Evolutionary conservation across 441 rosid species (phyloP).

Genomic region (Pelargonium cotyledonis): DNA sequence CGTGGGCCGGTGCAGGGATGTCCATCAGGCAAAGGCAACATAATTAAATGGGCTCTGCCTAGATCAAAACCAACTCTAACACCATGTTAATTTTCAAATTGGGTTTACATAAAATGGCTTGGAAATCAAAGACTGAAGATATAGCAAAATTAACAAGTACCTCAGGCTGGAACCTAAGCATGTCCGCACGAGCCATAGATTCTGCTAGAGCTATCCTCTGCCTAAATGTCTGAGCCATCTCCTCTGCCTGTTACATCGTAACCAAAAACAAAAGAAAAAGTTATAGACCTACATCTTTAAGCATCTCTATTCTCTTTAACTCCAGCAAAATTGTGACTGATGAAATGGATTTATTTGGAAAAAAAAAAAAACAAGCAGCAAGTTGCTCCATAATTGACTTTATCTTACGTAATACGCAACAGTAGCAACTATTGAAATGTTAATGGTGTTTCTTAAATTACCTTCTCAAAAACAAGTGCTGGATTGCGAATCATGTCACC

Average conservation of each 20-base stretch:
- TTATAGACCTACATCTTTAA: neutral
- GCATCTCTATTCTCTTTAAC: neutral
- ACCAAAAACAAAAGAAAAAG: too few relatives aligned
- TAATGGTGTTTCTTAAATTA: constrained; percentile 18
- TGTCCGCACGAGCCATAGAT: constrained; percentile 98
- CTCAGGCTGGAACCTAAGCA: constrained; percentile 97
- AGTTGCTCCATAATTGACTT: too few relatives aligned
- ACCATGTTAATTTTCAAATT: too few relatives aligned
- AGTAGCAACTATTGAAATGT: too few relatives aligned
- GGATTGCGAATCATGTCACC: constrained; percentile 99
- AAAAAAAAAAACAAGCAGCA: too few relatives aligned
- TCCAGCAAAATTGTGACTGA: neutral
- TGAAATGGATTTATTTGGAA: too few relatives aligned
- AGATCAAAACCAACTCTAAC: too few relatives aligned
- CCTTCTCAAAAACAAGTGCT: constrained; percentile 96
- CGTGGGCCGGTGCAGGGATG: too few relatives aligned
- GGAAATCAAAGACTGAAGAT: neutral
- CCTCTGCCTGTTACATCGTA: constrained; percentile 64
- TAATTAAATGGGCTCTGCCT: too few relatives aligned
- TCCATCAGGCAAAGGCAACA: too few relatives aligned
- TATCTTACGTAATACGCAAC: too few relatives aligned
- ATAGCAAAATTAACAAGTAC: constrained; percentile 25
- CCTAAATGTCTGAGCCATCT: constrained; percentile 98
- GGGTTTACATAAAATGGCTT: too few relatives aligned
- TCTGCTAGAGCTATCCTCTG: constrained; percentile 98